Conservation (phyloP, 495 filamentous ascomycete species). For the Neurospora sp. region DNA sequence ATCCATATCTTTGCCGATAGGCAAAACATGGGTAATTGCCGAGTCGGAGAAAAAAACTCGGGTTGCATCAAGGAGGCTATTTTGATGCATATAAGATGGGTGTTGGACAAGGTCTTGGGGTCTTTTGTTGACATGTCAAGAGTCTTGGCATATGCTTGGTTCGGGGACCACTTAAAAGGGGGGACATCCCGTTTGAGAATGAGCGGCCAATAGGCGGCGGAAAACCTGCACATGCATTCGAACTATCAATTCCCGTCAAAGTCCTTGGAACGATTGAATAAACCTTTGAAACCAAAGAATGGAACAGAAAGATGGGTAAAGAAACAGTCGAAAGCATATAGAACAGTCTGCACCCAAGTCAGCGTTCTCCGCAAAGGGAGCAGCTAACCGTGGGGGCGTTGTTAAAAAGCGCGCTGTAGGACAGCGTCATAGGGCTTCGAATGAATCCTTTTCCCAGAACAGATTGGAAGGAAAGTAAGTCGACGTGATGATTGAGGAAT, state of each 20-base stretch:
- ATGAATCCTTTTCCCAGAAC: not conserved
- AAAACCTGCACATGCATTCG: not conserved
- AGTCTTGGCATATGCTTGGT: not conserved
- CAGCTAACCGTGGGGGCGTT: not conserved
- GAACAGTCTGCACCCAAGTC: not conserved
- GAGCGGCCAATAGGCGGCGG: not conserved
- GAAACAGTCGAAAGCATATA: not conserved
- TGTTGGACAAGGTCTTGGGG: not conserved
- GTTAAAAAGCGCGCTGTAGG: not conserved
- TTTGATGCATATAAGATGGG: not conserved
- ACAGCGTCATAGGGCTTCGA: not conserved
- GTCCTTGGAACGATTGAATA: not conserved
- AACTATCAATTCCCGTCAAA: not conserved
- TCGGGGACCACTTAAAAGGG: not conserved
- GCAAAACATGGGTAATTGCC: not conserved
- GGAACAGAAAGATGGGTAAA: too few species aligned
- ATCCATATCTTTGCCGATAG: not conserved
- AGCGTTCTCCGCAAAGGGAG: not conserved
- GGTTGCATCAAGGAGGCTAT: not conserved
- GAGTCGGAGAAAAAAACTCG: not conserved
- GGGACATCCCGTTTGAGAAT: not conserved
- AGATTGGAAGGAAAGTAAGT: not conserved
- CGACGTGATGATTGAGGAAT: not conserved
- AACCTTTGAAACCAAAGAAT: not conserved
- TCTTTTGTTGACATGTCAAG: not conserved